Evolutionary conservation across 495 filamentous ascomycete genomes (phyloP).

Genomic region (Aspergillus kassunensis): DNA sequence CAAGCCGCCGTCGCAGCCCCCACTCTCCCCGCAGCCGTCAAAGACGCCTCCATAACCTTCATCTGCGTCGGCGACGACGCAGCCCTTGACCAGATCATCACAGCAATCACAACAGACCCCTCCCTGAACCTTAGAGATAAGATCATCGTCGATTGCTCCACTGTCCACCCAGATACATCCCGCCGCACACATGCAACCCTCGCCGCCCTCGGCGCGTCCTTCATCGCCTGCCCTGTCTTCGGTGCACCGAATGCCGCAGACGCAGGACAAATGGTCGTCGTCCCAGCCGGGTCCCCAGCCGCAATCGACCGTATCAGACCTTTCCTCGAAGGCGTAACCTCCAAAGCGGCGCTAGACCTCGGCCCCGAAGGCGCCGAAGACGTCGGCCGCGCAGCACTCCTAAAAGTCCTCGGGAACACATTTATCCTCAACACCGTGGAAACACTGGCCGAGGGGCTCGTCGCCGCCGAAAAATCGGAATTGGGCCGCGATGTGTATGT

Average conservation of each 20-base stretch:
- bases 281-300: slow-evolving; percentile 64
- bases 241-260: slow-evolving; percentile 78
- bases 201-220: slow-evolving; percentile 56
- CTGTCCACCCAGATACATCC: slow-evolving; percentile 81
- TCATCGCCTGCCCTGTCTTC: slow-evolving; percentile 79
- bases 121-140: slow-evolving; percentile 40
- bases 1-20: slow-evolving; percentile 49
- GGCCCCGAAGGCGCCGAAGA: slow-evolving; percentile 38
- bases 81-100: slow-evolving; percentile 57
- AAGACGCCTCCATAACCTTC: slow-evolving; percentile 73
- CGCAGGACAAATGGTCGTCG: slow-evolving; percentile 67
- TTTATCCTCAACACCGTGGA: slow-evolving; percentile 84
- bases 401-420: slow-evolving; percentile 85
- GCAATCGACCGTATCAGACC: slow-evolving; percentile 63
- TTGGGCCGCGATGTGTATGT: slow-evolving; percentile 67
- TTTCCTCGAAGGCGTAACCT: slow-evolving; percentile 76
- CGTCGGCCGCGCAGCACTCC: slow-evolving; percentile 31
- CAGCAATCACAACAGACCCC: slow-evolving; percentile 38
- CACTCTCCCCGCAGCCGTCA: slow-evolving; percentile 61
- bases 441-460: slow-evolving; percentile 68
- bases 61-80: slow-evolving; percentile 77
- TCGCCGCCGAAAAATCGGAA: slow-evolving; percentile 76
- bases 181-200: slow-evolving; percentile 55
- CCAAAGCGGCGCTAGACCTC: slow-evolving; percentile 55
- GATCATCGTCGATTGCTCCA: slow-evolving; percentile 76